Conservation (phyloP, 2,329 filamentous ascomycete species). For the Trichoderma sp. region DNA sequence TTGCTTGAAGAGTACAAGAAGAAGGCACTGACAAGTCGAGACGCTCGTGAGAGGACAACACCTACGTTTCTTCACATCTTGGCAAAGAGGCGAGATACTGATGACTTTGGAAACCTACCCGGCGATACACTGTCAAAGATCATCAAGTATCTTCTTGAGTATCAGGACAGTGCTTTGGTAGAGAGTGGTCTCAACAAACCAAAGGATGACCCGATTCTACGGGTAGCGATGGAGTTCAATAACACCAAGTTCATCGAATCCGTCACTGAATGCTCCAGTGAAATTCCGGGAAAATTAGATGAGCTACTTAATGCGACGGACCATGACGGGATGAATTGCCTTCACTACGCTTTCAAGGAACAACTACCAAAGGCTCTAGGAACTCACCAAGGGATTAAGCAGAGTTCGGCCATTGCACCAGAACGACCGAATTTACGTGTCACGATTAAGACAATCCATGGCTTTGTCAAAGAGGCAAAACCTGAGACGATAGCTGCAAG, state of each 20-base stretch:
- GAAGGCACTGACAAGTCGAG: neutral
- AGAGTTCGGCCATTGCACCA: neutral
- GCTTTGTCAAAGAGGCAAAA: neutral
- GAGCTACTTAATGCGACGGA: neutral
- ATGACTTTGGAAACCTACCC: neutral
- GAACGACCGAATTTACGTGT: neutral
- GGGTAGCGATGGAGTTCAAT: neutral
- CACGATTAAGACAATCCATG: neutral
- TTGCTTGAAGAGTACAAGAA: neutral
- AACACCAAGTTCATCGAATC: neutral
- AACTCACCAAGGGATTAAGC: neutral
- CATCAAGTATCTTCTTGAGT: neutral
- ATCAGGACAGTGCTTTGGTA: neutral
- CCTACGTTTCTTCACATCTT: neutral
- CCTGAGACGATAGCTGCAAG: neutral
- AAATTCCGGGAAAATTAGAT: neutral
- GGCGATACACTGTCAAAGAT: neutral
- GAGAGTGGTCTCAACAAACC: neutral
- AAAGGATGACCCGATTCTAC: neutral
- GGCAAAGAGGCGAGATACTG: neutral
- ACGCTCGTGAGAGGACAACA: neutral
- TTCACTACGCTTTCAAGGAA: neutral
- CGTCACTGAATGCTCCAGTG: neutral
- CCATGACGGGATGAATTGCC: neutral
- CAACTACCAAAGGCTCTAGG: neutral